These are phyloP conservation scores for Medicago ruthenica DNA, from an alignment of 306 rosid species.

Conservation along the genomic window DNA sequence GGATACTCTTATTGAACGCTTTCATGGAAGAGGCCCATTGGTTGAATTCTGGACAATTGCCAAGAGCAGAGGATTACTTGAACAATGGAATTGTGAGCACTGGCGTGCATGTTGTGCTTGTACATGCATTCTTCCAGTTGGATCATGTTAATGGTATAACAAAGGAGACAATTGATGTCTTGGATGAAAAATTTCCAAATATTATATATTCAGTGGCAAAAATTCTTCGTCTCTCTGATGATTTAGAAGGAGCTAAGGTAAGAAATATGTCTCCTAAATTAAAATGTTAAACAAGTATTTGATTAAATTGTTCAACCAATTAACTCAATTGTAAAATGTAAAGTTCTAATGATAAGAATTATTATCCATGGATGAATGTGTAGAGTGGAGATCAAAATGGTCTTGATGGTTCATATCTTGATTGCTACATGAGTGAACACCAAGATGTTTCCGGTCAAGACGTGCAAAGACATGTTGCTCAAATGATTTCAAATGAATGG, in stretches of 20 bases:
- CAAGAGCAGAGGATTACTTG: constrained; percentile 55
- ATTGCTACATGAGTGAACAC: constrained; percentile 54
- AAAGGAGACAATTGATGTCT: constrained; percentile 30
- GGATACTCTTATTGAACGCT: constrained; percentile 54
- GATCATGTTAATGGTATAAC: constrained; percentile 39
- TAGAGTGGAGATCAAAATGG: constrained; percentile 57
- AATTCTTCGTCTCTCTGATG: constrained; percentile 53
- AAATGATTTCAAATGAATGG: constrained; percentile 61
- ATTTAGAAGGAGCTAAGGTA: constrained; percentile 48
- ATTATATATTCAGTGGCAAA: constrained; percentile 41
- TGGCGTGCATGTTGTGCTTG: constrained; percentile 58
- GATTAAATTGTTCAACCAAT: no score
- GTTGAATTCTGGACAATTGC: constrained; percentile 44
- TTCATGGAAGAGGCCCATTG: constrained; percentile 55
- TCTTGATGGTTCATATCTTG: constrained; percentile 60
- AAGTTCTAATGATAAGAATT: background rate
- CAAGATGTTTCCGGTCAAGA: constrained; percentile 38
- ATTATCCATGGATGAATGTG: background rate
- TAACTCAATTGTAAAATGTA: background rate
- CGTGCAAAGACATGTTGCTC: constrained; percentile 23
- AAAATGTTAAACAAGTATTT: no score
- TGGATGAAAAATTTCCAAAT: constrained; percentile 40
- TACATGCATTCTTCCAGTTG: constrained; percentile 52
- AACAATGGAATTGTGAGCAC: constrained; percentile 51
- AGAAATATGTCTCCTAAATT: background rate